Conservation (phyloP, 345 rosid species). For the Cardamine chenopodiifolia region DNA sequence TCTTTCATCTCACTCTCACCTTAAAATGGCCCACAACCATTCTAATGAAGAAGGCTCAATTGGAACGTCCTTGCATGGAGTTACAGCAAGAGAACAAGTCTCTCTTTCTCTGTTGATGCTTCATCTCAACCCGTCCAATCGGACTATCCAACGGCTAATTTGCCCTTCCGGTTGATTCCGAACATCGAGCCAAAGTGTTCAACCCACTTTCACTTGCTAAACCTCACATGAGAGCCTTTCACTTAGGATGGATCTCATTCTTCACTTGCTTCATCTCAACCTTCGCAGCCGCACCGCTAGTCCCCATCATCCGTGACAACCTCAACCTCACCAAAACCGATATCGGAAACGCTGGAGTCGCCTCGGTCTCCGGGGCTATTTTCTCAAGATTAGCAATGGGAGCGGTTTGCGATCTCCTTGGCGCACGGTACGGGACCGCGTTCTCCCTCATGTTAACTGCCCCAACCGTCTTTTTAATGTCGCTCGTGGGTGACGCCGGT, state of each 20-base stretch:
- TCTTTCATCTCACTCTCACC: background rate
- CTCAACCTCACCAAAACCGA: constrained; percentile 64
- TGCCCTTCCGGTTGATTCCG: constrained; percentile 70
- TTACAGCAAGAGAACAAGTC: constrained; percentile 60
- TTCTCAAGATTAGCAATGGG: constrained; percentile 82
- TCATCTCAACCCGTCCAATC: constrained; percentile 19
- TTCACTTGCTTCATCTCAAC: constrained; percentile 85
- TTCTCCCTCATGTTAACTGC: constrained; percentile 74
- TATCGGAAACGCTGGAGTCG: constrained; percentile 82
- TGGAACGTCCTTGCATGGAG: constrained; percentile 76
- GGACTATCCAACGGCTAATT: constrained; percentile 53
- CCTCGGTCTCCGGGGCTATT: constrained; percentile 82
- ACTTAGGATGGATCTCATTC: constrained; percentile 85
- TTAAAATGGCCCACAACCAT: constrained; percentile 40
- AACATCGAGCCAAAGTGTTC: constrained; percentile 75
- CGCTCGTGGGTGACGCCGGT: constrained; percentile 56
- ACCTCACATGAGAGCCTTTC: constrained; percentile 89
- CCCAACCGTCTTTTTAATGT: constrained; percentile 81
- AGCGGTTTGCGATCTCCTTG: constrained; percentile 73
- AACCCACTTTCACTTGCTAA: constrained; percentile 64
- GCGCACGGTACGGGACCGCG: constrained; percentile 74
- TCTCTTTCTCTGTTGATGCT: constrained; percentile 54
- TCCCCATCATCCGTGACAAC: constrained; percentile 81
- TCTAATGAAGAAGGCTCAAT: constrained; percentile 40
- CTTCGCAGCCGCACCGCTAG: constrained; percentile 83